Evolutionary conservation across 2,329 filamentous ascomycete genomes (phyloP).

Genomic region (Exophiala sp.): DNA sequence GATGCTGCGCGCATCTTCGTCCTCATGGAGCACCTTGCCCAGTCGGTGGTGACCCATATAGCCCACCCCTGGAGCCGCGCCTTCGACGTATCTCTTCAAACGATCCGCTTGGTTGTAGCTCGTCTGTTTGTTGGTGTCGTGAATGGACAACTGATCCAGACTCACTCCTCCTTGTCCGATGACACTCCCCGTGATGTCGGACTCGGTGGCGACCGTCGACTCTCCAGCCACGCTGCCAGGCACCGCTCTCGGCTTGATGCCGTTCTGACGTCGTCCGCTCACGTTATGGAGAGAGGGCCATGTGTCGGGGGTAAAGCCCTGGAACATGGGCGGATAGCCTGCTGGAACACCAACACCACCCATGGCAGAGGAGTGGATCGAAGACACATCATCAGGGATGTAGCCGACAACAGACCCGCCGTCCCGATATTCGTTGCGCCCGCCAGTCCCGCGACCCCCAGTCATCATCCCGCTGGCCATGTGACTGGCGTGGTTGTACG

Average conservation of each 20-base stretch:
- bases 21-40: conserved; percentile 51
- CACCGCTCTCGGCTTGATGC: conserved; percentile 60
- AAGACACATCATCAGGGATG: conserved; percentile 94
- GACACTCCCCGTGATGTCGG: conserved; percentile 74
- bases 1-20: conserved; percentile 93
- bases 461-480: conserved; percentile 51
- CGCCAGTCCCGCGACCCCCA: conserved; percentile 42
- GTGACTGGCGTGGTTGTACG: conserved; percentile 61
- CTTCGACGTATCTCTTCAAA: conserved; percentile 89
- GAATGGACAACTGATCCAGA: conserved; percentile 64
- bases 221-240: conserved; percentile 82
- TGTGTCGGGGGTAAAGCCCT: conserved; percentile 74
- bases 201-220: conserved; percentile 84
- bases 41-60: conserved; percentile 57
- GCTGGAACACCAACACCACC: conserved; percentile 75
- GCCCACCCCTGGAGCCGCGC: conserved; percentile 62
- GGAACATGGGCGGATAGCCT: conserved; percentile 92
- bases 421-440: conserved; percentile 54
- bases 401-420: conserved; percentile 87
- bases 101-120: conserved; percentile 80
- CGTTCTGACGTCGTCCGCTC: conserved; percentile 55
- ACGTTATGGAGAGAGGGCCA: conserved; percentile 76
- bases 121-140: conserved; percentile 63
- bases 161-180: conserved; percentile 82
- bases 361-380: conserved; percentile 84